phyloP scores from a whole-genome alignment of 1,284 basidiomycete genomes.

The Ustilago nuda region DNA sequence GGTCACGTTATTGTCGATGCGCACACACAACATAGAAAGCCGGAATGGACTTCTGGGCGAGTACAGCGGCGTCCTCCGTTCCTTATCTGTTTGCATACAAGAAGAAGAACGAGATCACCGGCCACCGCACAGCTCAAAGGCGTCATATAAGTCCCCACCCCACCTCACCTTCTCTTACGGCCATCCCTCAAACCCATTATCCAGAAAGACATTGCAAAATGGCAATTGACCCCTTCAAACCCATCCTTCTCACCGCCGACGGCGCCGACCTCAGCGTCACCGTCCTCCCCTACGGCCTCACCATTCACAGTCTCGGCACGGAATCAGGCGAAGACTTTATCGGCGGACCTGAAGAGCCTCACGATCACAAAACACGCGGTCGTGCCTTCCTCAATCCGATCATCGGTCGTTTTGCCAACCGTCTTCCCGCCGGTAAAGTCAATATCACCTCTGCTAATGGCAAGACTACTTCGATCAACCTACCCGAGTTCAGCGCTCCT shows the following conservation, averaged over 20 bases:
- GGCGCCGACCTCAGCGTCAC: conserved; percentile 40
- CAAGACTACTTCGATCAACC: conserved; percentile 19
- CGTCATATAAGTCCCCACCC: background rate
- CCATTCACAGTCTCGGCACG: conserved; percentile 53
- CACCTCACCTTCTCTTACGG: background rate
- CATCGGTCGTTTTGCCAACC: conserved; percentile 64
- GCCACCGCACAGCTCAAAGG: background rate
- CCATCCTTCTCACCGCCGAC: conserved; percentile 40
- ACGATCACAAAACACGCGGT: conserved; percentile 45
- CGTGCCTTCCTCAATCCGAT: conserved; percentile 62
- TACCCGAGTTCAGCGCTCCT: conserved; percentile 50
- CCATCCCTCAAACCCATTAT: background rate
- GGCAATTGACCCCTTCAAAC: conserved; percentile 54
- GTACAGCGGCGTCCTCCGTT: conserved; percentile 6
- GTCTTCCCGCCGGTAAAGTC: conserved; percentile 57
- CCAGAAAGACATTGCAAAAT: conserved; percentile 9
- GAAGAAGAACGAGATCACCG: conserved; percentile 10
- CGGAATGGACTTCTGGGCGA: conserved; percentile 14
- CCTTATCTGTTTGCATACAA: background rate
- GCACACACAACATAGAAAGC: conserved; percentile 25
- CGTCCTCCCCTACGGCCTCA: conserved; percentile 62
- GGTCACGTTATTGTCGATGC: conserved; percentile 7
- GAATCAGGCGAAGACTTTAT: conserved; percentile 56
- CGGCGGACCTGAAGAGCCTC: conserved; percentile 59
- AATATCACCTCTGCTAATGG: conserved; percentile 43